Evolutionary conservation across 225 moss, liverwort and hornwort genomes (phyloP).

Genomic region (Pleurozium schreberi): DNA sequence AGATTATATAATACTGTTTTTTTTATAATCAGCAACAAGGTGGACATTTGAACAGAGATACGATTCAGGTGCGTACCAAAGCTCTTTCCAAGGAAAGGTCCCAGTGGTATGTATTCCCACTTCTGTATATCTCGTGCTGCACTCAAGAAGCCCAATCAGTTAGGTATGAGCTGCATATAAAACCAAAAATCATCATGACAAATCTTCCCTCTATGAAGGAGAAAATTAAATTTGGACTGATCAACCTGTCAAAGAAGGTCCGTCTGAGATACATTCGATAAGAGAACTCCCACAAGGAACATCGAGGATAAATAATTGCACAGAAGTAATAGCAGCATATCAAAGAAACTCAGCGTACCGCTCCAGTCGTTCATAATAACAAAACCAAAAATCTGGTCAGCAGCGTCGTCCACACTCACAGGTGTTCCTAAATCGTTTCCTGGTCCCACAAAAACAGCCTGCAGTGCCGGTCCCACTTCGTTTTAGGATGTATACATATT

Average conservation of each 20-base stretch:
- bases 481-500: not conserved
- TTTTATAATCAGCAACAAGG: not conserved
- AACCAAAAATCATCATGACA: not conserved
- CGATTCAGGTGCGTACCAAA: conserved; percentile 43
- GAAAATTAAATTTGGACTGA: not conserved
- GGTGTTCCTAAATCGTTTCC: conserved; percentile 55
- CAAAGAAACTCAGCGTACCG: conserved; percentile 26
- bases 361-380: conserved; percentile 99
- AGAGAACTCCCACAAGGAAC: not conserved
- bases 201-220: not conserved
- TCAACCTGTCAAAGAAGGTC: not conserved
- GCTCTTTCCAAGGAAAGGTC: conserved; percentile 89
- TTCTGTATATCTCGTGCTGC: conserved; percentile 85
- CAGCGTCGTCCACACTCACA: conserved; percentile 63
- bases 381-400: conserved; percentile 81
- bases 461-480: not conserved
- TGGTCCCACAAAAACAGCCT: conserved; percentile 84
- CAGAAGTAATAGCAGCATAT: not conserved
- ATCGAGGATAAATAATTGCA: not conserved
- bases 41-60: not conserved
- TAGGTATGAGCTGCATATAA: not conserved
- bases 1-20: not conserved
- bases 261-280: not conserved
- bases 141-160: not conserved
- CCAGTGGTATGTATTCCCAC: conserved; percentile 90